These are phyloP conservation scores for Anisogramma anomala DNA, from an alignment of 2,329 filamentous ascomycete species.

Conservation along the genomic window DNA sequence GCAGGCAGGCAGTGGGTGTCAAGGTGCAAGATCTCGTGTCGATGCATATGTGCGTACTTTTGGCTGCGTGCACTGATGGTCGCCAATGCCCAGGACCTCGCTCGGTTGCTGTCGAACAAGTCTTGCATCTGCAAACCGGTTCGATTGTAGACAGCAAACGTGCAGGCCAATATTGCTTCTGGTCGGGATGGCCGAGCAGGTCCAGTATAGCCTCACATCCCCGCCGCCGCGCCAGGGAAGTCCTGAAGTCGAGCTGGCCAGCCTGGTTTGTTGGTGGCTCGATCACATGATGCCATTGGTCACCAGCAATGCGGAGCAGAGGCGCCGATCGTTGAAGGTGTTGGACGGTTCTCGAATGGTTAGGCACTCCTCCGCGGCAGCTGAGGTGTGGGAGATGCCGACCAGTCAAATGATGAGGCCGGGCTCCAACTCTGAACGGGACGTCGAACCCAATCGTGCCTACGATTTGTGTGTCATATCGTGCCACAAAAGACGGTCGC, in stretches of 20 bases:
- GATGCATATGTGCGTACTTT: too few relatives aligned
- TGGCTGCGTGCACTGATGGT: too few relatives aligned
- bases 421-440: slow-evolving; percentile 6
- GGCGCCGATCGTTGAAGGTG: slow-evolving; percentile 1
- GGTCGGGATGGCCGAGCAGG: background rate
- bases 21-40: too few relatives aligned
- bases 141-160: background rate
- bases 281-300: background rate
- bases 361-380: slow-evolving; percentile 1
- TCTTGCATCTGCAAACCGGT: background rate
- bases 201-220: too few relatives aligned
- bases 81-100: background rate
- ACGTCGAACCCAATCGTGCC: too few relatives aligned
- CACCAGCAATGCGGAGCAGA: slow-evolving; percentile 1
- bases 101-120: background rate
- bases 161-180: background rate
- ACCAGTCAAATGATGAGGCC: slow-evolving; percentile 8
- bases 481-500: slow-evolving; percentile 1
- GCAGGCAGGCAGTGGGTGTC: background rate
- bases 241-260: too few relatives aligned
- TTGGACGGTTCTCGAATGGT: slow-evolving; percentile 3
- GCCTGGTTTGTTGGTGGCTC: too few relatives aligned
- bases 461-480: too few relatives aligned
- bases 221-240: too few relatives aligned
- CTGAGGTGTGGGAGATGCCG: background rate